Percentiles rank a stretch among this genome's conserved stretches.
These are phyloP conservation scores for barrel medic (Medicago truncatula) DNA, from an alignment of 306 rosid genomes.

Conservation along the genomic window MtrunA17r5.0-ANR NC_053045.1:60375001-60375500, in stretches of 20 bases:
- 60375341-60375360: slow-evolving; percentile 40
- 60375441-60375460: background rate
- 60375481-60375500: slow-evolving; percentile 45
- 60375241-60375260: slow-evolving; percentile 14
- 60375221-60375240: background rate
- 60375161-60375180: slow-evolving; percentile 40
- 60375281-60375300: background rate
- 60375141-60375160: slow-evolving; percentile 39
- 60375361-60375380: slow-evolving; percentile 33
- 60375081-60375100: slow-evolving; percentile 15
- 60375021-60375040: slow-evolving; percentile 9
- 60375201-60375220: slow-evolving; percentile 24
- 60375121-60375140: slow-evolving; percentile 43
- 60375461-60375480: slow-evolving; percentile 52
- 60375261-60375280: slow-evolving; percentile 6
- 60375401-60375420: background rate
- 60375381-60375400: slow-evolving; percentile 31
- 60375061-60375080: slow-evolving; percentile 10
- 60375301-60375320: slow-evolving; percentile 38
- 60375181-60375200: slow-evolving; percentile 21
- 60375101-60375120: slow-evolving; percentile 23
- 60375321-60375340: slow-evolving; percentile 2
- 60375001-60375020: background rate
- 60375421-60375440: background rate
- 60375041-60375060: slow-evolving; percentile 32